Percentiles rank a stretch among this genome's conserved stretches.
These are phyloP conservation scores for Cubamyces sp. DNA, from an alignment of 768 basidiomycete genomes.

Conservation along the genomic window DNA sequence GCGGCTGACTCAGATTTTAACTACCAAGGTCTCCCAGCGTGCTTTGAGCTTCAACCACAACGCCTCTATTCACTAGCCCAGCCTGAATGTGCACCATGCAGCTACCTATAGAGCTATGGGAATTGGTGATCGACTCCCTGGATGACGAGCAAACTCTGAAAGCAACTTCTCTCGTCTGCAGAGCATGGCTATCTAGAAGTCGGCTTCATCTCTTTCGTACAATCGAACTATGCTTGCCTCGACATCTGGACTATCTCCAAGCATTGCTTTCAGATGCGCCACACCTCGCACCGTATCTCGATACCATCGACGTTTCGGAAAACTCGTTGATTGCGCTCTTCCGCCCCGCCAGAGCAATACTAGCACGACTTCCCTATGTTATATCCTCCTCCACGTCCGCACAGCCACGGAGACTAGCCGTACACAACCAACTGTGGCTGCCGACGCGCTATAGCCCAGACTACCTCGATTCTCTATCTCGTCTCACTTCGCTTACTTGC, in stretches of 20 bases:
- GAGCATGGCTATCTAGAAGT: slow-evolving; percentile 20
- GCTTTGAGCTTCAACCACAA: too few species aligned
- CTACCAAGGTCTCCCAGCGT: too few species aligned
- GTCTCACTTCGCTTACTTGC: slow-evolving; percentile 9
- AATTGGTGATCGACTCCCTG: slow-evolving; percentile 24
- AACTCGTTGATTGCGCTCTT: slow-evolving; percentile 17
- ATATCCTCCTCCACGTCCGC: background rate
- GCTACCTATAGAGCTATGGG: slow-evolving; percentile 23
- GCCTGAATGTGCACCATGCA: background rate
- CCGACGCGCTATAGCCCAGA: slow-evolving; percentile 18
- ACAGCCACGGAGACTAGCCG: background rate
- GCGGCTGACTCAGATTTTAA: too few species aligned
- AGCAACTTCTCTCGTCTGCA: slow-evolving; percentile 16
- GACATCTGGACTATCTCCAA: slow-evolving; percentile 12
- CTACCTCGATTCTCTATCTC: slow-evolving; percentile 10
- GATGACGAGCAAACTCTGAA: slow-evolving; percentile 20
- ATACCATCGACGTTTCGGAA: slow-evolving; percentile 24
- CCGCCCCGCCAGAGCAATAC: slow-evolving; percentile 10
- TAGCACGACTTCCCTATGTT: slow-evolving; percentile 15
- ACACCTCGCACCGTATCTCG: slow-evolving; percentile 14
- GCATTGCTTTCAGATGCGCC: slow-evolving; percentile 9
- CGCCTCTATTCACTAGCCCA: too few species aligned
- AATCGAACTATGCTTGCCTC: slow-evolving; percentile 11
- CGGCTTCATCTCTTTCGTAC: slow-evolving; percentile 23
- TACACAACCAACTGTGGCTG: slow-evolving; percentile 18